A percentile compares a stretch with the other conserved stretches of the same genome.
These are phyloP conservation scores for Calonectria pauciramosa DNA, from an alignment of 2,329 filamentous ascomycete species.

Conservation along the genomic window DNA sequence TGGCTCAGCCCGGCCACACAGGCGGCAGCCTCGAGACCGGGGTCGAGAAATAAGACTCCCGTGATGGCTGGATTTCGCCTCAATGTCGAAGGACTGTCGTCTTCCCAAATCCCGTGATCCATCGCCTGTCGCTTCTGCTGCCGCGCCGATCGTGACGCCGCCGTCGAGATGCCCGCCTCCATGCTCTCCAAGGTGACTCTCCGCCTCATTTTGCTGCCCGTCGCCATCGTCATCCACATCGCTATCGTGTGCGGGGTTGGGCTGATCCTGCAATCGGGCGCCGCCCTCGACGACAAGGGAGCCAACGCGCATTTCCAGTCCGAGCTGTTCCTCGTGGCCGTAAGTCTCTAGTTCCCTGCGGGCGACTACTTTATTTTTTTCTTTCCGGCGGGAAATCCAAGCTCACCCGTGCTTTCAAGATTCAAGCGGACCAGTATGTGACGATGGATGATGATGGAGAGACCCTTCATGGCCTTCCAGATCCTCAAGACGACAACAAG, in stretches of 20 bases:
- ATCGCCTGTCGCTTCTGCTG: neutral
- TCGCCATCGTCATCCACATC: neutral
- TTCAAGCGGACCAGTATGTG: neutral
- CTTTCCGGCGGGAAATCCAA: neutral
- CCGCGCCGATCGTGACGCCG: neutral
- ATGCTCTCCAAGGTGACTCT: neutral
- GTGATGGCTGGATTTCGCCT: neutral
- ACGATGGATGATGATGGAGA: neutral
- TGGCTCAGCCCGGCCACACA: neutral
- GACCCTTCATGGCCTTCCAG: neutral
- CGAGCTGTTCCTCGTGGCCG: neutral
- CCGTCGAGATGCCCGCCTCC: too few relatives aligned
- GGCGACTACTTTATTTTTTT: neutral
- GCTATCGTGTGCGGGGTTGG: constrained; percentile 2
- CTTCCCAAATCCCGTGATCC: neutral
- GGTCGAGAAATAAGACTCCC: neutral
- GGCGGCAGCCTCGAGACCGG: neutral
- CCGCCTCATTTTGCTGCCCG: neutral
- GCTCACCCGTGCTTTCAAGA: neutral
- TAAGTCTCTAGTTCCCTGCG: neutral
- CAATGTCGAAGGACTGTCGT: neutral
- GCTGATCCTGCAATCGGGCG: constrained; percentile 5
- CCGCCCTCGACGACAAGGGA: neutral
- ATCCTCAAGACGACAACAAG: neutral
- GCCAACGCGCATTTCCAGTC: neutral